A percentile compares a stretch with the other conserved stretches of the same genome.
These are phyloP conservation scores for Lachnellula willkommii DNA, from an alignment of 2,329 filamentous ascomycete genomes.

Conservation along the genomic window DNA sequence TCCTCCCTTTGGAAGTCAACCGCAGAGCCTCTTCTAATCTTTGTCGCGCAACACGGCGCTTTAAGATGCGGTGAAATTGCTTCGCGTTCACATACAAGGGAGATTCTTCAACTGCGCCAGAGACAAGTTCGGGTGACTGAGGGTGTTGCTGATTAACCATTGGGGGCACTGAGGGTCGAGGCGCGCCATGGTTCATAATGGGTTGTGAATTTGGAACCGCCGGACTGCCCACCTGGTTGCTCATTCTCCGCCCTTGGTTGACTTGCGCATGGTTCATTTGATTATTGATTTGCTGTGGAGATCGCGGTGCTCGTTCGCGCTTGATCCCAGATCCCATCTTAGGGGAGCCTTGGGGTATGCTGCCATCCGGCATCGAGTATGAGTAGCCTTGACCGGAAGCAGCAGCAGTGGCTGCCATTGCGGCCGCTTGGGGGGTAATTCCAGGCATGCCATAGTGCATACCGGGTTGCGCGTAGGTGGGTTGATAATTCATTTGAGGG, in stretches of 20 bases:
- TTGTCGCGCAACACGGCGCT: slow-evolving; percentile 87
- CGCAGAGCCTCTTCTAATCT: slow-evolving; percentile 88
- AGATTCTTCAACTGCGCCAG: slow-evolving; percentile 74
- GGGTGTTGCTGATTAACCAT: slow-evolving; percentile 59
- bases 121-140: slow-evolving; percentile 74
- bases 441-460: slow-evolving; percentile 81
- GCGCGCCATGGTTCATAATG: slow-evolving; percentile 64
- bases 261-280: slow-evolving; percentile 47
- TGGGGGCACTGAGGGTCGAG: slow-evolving; percentile 51
- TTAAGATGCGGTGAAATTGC: slow-evolving; percentile 95
- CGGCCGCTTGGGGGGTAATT: slow-evolving; percentile 69
- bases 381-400: slow-evolving; percentile 71
- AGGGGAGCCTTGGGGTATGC: slow-evolving; percentile 66
- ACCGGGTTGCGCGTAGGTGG: slow-evolving; percentile 64
- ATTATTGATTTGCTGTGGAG: slow-evolving; percentile 57
- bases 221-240: slow-evolving; percentile 63
- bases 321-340: slow-evolving; percentile 66
- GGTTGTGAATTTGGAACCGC: slow-evolving; percentile 67
- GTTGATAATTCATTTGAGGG: slow-evolving; percentile 74
- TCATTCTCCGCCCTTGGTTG: slow-evolving; percentile 63
- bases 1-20: slow-evolving; percentile 88
- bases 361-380: slow-evolving; percentile 66
- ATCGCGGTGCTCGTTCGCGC: slow-evolving; percentile 69
- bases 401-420: slow-evolving; percentile 86
- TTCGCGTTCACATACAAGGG: slow-evolving; percentile 98